Percentiles rank a stretch among this genome's conserved stretches.
Evolutionary conservation across 495 filamentous ascomycete genomes (phyloP).

Genomic region (Collariella sp.): DNA sequence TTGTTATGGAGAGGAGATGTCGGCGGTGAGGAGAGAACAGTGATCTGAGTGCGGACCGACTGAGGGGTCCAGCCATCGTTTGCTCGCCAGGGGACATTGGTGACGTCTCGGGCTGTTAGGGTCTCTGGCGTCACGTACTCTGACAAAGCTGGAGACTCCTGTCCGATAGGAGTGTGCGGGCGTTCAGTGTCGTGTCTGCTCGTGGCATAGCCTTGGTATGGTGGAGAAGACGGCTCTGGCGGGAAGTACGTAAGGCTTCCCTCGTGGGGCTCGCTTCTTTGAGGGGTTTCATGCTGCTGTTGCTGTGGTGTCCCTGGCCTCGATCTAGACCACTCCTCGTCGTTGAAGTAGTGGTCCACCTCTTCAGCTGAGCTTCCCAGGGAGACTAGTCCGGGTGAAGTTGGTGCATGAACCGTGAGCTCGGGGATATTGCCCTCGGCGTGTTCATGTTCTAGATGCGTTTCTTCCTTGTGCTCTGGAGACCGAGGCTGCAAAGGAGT

Average conservation of each 20-base stretch:
- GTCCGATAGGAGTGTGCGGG: conserved; percentile 13
- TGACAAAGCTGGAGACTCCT: background rate
- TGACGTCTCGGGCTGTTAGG: background rate
- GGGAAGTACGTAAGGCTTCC: background rate
- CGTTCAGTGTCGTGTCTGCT: conserved; percentile 5
- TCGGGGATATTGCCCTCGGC: background rate
- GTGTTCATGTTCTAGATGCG: too few species aligned
- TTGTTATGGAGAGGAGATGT: conserved; percentile 9
- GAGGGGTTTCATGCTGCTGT: background rate
- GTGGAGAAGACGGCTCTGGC: background rate
- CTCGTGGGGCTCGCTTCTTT: background rate
- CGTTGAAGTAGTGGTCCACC: conserved; percentile 4
- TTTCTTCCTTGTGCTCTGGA: background rate
- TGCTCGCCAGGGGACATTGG: background rate
- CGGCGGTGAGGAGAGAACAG: conserved; percentile 12
- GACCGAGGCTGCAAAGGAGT: background rate
- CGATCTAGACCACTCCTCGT: background rate
- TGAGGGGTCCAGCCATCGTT: conserved; percentile 14
- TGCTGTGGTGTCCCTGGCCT: background rate
- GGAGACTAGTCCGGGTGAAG: background rate
- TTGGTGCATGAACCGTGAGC: background rate
- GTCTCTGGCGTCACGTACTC: conserved; percentile 2
- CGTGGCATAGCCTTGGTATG: background rate
- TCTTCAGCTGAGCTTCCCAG: background rate
- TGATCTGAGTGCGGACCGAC: conserved; percentile 17